Percentiles rank a stretch among this genome's conserved stretches.
phyloP scores from a whole-genome alignment of 108 stramenopile genomes.

The Cylindrotheca closterium region DNA sequence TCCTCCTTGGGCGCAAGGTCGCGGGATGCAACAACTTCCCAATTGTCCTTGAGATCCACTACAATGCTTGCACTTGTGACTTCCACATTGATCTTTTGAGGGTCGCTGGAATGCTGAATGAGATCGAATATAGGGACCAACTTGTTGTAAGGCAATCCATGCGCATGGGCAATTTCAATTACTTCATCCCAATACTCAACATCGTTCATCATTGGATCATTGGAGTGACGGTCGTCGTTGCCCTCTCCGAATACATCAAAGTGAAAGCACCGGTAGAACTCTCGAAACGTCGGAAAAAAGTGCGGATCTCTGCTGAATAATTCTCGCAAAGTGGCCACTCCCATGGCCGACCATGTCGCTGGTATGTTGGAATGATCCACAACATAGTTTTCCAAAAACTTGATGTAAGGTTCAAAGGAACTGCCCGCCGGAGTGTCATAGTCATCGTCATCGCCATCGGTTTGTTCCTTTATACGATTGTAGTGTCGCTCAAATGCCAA shows the following conservation, averaged over 20 bases:
- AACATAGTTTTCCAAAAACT: constrained; percentile 42
- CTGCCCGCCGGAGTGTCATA: background rate
- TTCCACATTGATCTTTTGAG: constrained; percentile 22
- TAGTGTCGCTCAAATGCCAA: background rate
- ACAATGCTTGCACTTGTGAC: background rate
- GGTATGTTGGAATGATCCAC: constrained; percentile 12
- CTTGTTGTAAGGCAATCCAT: background rate
- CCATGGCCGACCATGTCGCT: background rate
- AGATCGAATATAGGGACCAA: constrained; percentile 20
- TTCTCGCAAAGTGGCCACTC: background rate
- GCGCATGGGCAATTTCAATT: background rate
- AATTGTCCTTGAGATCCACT: background rate
- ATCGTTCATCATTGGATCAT: too few species aligned
- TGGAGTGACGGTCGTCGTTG: too few species aligned
- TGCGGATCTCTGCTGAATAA: too few species aligned
- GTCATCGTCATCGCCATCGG: too few species aligned
- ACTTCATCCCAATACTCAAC: too few species aligned
- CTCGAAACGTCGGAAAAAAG: too few species aligned
- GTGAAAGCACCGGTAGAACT: too few species aligned
- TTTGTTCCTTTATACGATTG: too few species aligned
- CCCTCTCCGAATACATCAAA: too few species aligned
- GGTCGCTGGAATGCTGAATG: constrained; percentile 30
- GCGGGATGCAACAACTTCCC: constrained; percentile 9
- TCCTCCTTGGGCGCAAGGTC: constrained; percentile 1
- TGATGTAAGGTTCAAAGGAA: constrained; percentile 59